These are phyloP conservation scores for Geranomyces michiganensis DNA, from an alignment of 192 early-diverging fungal species.

Conservation along the genomic window DNA sequence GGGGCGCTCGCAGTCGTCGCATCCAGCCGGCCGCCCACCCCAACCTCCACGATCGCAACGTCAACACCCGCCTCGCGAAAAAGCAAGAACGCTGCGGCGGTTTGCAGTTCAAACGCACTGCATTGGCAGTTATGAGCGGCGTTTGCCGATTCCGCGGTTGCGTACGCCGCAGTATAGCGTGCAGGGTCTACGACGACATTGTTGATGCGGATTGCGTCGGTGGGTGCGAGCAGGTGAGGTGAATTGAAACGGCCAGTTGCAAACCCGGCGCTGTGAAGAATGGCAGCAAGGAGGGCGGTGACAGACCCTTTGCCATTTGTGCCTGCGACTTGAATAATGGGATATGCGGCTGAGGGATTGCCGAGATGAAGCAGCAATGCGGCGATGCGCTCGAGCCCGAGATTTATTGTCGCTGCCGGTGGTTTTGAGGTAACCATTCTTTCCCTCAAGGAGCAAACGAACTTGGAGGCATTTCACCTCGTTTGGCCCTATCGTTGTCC, in stretches of 20 bases:
- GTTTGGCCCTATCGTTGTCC: too few species aligned
- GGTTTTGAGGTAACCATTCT: too few species aligned
- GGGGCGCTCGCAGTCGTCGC: conserved; percentile 68
- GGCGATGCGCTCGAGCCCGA: conserved; percentile 51
- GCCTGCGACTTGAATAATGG: conserved; percentile 81
- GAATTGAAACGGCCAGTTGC: conserved; percentile 74
- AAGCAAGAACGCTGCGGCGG: conserved; percentile 47
- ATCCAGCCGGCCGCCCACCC: conserved; percentile 77
- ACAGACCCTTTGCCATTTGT: conserved; percentile 91
- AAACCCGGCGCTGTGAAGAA: conserved; percentile 28
- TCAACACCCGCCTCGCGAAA: conserved; percentile 60
- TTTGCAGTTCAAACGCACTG: conserved; percentile 74
- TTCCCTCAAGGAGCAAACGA: too few species aligned
- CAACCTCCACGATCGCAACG: conserved; percentile 81
- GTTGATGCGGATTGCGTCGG: conserved; percentile 69
- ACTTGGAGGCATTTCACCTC: too few species aligned
- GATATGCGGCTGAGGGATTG: conserved; percentile 54
- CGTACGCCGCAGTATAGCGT: conserved; percentile 37
- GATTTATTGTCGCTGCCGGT: conserved; percentile 22
- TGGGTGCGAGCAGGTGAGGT: conserved; percentile 72
- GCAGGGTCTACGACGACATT: conserved; percentile 45
- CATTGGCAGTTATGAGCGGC: conserved; percentile 43
- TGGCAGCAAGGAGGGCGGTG: conserved; percentile 54
- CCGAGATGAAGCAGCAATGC: conserved; percentile 50
- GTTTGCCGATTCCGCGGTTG: background rate